Base-by-base conservation (phyloP, 2,329 filamentous ascomycete species). In the Fusarium sp. region DNA sequence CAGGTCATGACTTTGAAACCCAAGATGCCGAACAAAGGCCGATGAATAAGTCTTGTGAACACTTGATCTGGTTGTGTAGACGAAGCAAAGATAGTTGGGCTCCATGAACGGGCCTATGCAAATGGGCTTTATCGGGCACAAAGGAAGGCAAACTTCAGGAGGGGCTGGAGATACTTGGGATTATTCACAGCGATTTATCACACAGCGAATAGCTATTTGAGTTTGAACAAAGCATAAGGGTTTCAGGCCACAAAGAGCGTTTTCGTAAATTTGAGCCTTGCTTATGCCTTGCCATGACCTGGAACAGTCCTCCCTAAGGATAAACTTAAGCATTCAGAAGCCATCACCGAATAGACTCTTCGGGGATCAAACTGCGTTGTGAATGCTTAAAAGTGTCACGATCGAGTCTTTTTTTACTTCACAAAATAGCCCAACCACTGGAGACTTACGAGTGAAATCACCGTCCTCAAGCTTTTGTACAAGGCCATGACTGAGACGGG, bases 361-460 rank as follows among this genome's bases (percentile, higher is more conserved):
- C 8, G 13, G 9, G n/a, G 8, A 9, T 7, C 18, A 54, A 15
- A 8, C 32, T 7, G 3, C 32, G 3, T 35, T 3, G 14, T 35
- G 32, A 3, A 35, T 15, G 4, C 9, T 22, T 26, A 9, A 20
- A 22, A 15, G 3, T 17, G 0, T 3, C 4, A 6, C 9, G 3
- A 4, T 5, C 14, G 28, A 28, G 28, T 28, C 28, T 28, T 28
- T 8, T 28, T 28, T 28, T 28, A 28, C 2, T 28, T 28, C 28
- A 28, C 7, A 28, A 28, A 28, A 28, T 28, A 28, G 8, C 28
- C 28, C 28, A 28, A 28, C 11, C 8, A 14, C 4, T 7, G 28
- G 5, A 38, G n/a, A 15, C 8, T 13, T 12, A 26, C 6, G 20
- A 38, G 2, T 22, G 13, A 24, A 4, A 12, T 3, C 48, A 11